Conservation (phyloP, 495 filamentous ascomycete genomes). For the Penicillium pulvis region DNA sequence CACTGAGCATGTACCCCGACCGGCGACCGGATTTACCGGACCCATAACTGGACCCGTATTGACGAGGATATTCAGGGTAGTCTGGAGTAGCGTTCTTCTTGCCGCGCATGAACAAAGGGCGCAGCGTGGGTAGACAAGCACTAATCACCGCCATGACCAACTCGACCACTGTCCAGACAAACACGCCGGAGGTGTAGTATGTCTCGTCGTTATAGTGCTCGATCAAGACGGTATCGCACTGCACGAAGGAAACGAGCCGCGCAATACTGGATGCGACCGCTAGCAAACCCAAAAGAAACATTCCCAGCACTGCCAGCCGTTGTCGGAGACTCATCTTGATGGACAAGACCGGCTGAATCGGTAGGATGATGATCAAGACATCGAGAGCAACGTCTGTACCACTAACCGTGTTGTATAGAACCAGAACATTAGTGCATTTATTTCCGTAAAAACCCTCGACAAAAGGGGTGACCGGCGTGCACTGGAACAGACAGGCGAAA, state of each 20-base stretch:
- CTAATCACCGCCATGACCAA: constrained; percentile 13
- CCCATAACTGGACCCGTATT: neutral
- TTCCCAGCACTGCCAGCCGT: constrained; percentile 8
- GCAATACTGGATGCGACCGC: neutral
- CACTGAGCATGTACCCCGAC: neutral
- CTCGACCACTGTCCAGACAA: constrained; percentile 13
- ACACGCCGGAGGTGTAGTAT: constrained; percentile 11
- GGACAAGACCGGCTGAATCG: constrained; percentile 35
- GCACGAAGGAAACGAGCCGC: constrained; percentile 16
- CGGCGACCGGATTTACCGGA: neutral
- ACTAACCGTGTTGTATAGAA: constrained; percentile 20
- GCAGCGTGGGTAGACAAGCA: constrained; percentile 14
- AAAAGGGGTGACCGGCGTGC: constrained; percentile 28
- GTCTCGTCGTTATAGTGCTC: neutral
- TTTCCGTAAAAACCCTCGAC: constrained; percentile 25
- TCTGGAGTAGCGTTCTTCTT: neutral
- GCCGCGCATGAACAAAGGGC: neutral
- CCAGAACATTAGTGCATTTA: constrained; percentile 16
- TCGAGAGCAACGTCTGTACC: constrained; percentile 39
- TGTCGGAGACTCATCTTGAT: constrained; percentile 43
- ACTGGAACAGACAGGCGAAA: constrained; percentile 29
- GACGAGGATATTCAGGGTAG: neutral
- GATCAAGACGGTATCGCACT: constrained; percentile 3
- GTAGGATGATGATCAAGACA: constrained; percentile 40
- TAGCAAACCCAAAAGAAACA: neutral